Base-by-base conservation (phyloP, 1,139 yeast species). In the Debaryomyces fabryi region DNA sequence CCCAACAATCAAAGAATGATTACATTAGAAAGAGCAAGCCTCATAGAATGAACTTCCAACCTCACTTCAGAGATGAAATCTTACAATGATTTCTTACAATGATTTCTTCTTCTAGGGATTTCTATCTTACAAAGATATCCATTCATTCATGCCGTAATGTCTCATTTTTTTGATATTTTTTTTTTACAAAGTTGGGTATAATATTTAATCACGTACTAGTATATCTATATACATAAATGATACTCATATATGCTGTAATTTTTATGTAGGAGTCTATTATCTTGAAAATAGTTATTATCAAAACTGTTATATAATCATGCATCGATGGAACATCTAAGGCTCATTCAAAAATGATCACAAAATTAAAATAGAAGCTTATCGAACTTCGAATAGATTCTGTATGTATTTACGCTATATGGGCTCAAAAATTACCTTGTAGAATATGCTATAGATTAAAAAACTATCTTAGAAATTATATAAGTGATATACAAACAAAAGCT, bases 11-110 rank as follows among this genome's bases (percentile, higher is more conserved):
- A 8, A 63, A 53, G 47, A 69, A 68, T 47, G 46, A 52, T 20
- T 56, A 64, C 38, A 59, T 62, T 34, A 64, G 74, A 46, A 59
- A 60, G 42, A 56, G 63, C 15, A 68, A 68, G 51, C 46, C 68
- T 2, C 58, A 58, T 43, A 65, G 65, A 42, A 63, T 62, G 41
- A 74, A 75, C 53, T 65, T 49, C 60, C 75, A 72, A 54, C 65
- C 62, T 20, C 77, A 74, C 52, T 73, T 60, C 56, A 59, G 78
- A 42, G 79, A 74, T 50, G 71, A 69, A 49, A 53, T 73, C 39
- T 66, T 73, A 56, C 30, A 73, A 71, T 16, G 21, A 15, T 30
- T 13, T 21, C 24, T 21, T 21, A 21, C 24, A 21, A 21, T 2
- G 18, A 39, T 7, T 16, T 29, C 35, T 29, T 21, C 24, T 21